Evolutionary conservation across 2,329 filamentous ascomycete species (phyloP), one percentile per base, ranked within the genome.

Genomic region (Penicillium griseofulvum): DNA sequence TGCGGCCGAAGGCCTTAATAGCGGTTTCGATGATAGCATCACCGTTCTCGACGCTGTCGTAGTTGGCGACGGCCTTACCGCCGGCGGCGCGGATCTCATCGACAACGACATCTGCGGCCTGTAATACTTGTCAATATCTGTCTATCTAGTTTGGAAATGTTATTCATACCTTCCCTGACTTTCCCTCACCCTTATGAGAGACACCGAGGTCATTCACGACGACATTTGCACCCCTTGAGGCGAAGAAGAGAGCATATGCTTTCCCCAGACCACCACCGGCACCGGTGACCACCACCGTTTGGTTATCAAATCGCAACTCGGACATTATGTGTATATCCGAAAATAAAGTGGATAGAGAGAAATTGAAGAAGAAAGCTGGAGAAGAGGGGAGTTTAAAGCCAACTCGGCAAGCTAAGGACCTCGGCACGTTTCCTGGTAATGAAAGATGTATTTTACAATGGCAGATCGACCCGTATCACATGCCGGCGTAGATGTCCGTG

Each of bases 1-100:
- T 85, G 68, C 93, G 90, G 65, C 78, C 78, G 54, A 79, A 80
- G 59, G 68, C 70, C 66, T 78, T 75, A 60, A 80, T 77, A 33
- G 78, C 78, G 16, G 78, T 79, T 22, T 79, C 93, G 78, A 99
- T 95, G 75, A 99, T 97, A 76, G 84, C 88, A 58, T 97, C 93
- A 68, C 94, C 94, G 68, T 93, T 83, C 80, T 94, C 90, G 52
- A 80, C 78, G 58, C 76, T 79, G 80, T 99, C 89, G 82, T 97
- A 97, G 84, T 97, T 97, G 76, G 93, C 91, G 47, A 96, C 92
- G 57, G 94, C 94, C 77, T 96, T 95, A 75, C 94, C 94, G 74
- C 94, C 94, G 50, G 87, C 88, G 71, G 86, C 83, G 76, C 88
- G 91, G 65, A 80, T 80, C 65, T 80, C 75, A 5, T 78, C 68